Evolutionary conservation across 768 basidiomycete species (phyloP), one percentile per base, ranked within the genome.

Genomic region (Suillus ampliporus): DNA sequence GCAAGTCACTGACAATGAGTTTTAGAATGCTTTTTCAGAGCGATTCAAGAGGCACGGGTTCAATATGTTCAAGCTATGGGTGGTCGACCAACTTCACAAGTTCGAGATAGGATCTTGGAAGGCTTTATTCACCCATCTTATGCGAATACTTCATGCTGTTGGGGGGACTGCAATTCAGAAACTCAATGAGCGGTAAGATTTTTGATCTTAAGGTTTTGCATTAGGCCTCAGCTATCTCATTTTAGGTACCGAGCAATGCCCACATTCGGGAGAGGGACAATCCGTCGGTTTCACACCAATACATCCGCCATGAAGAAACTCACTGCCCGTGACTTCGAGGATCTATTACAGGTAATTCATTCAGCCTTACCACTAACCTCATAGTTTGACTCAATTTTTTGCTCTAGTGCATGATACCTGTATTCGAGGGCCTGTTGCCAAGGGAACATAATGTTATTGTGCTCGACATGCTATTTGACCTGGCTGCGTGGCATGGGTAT

Each of bases 301-400:
- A 72, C 68, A 2, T 71, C 77, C 6, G 72, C 69, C 21, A 67
- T 80, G 67, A 74, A 74, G 48, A 69, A 71, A 54, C 59, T 78
- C 6, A 76, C 76, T n/a, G 78, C 76, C 0, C 68, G 72, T 14
- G 76, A 80, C 53, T 79, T 69, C 62, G 76, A 79, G 53, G 78
- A 79, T 58, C 65, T 78, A 10, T 58, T 79, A 0, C 78, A 78
- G 65, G 56, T 57, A 57, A 19, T 19, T 35, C 14, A 38, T 15
- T 38, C 14, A 15, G n/a, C n/a, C n/a, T n/a, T n/a, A n/a, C n/a
- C n/a, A n/a, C n/a, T n/a, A 14, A 38, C 14, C 4, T 38, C 31
- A n/a, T n/a, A n/a, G 11, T 13, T 53, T 14, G 14, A 8, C 28
- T 2, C 52, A 53, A 26, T 34, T 13, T 34, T 53, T 31, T 31